Percentiles rank a stretch among this genome's conserved stretches.
These are phyloP conservation scores for Dovyalis caffra DNA, from an alignment of 345 rosid species.

Conservation along the genomic window DNA sequence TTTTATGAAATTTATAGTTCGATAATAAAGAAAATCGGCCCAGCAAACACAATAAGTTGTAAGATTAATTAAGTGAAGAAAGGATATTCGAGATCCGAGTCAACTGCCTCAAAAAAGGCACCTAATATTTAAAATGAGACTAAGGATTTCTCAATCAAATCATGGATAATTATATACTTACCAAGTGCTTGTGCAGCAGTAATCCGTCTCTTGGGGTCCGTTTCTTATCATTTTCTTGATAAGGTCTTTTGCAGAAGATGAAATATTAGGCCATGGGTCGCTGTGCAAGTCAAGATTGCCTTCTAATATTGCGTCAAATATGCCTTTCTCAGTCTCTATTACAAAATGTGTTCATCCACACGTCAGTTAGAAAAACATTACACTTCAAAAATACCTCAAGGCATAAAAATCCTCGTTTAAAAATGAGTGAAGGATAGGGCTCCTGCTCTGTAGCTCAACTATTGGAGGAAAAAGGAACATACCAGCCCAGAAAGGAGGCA, in stretches of 20 bases:
- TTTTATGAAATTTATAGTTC: neutral
- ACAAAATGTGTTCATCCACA: neutral
- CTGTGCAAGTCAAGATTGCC: constrained; percentile 22
- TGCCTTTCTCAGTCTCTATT: constrained; percentile 28
- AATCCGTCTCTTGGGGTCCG: constrained; percentile 25
- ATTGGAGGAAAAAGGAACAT: neutral
- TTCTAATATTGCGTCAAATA: constrained; percentile 21
- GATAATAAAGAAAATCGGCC: neutral
- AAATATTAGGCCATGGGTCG: constrained; percentile 32
- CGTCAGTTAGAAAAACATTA: neutral
- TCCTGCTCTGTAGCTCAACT: too few relatives aligned
- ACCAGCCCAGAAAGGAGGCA: constrained; percentile 36
- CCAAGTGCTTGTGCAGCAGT: constrained; percentile 33
- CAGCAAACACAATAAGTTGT: neutral
- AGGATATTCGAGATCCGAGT: neutral
- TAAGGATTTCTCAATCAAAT: neutral
- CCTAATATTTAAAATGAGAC: neutral
- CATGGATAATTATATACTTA: neutral
- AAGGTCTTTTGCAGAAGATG: constrained; percentile 29
- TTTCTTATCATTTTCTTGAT: constrained; percentile 25
- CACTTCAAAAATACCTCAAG: neutral
- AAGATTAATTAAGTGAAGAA: neutral
- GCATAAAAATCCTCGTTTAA: neutral
- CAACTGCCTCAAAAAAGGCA: neutral
- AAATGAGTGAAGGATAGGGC: neutral